Conservation (phyloP, 768 basidiomycete genomes). For the Tylopilus rubrobrunneus region DNA sequence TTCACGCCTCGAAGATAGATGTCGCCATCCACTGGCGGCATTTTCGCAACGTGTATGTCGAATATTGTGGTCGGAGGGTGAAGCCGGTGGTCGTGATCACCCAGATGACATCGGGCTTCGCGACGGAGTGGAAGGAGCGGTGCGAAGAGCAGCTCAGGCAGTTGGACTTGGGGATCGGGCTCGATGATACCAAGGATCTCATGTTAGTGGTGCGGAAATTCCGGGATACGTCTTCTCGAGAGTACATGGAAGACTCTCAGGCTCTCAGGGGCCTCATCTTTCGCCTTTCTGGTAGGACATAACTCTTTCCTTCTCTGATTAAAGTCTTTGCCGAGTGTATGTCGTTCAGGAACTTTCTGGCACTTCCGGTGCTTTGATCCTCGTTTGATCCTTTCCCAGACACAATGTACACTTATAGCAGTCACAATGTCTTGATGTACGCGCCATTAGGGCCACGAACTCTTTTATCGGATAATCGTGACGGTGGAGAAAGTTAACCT, state of each 20-base stretch:
- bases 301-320: background rate
- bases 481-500: background rate
- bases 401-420: background rate
- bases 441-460: background rate
- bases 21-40: constrained; percentile 24
- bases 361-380: background rate
- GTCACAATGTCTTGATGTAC: background rate
- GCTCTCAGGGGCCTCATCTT: constrained; percentile 17
- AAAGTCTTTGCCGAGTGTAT: background rate
- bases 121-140: constrained; percentile 15
- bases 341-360: background rate
- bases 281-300: constrained; percentile 10
- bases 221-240: constrained; percentile 11
- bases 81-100: constrained; percentile 25
- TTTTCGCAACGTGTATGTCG: constrained; percentile 24
- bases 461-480: background rate
- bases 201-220: constrained; percentile 18
- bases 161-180: constrained; percentile 8
- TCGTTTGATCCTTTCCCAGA: background rate
- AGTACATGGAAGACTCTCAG: constrained; percentile 18
- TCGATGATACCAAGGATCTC: background rate
- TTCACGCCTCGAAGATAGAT: constrained; percentile 28
- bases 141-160: constrained; percentile 15
- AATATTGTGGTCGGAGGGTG: constrained; percentile 24
- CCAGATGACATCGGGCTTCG: constrained; percentile 19